phyloP scores from a whole-genome alignment of 768 basidiomycete species.

The Hericium coralloides region DNA sequence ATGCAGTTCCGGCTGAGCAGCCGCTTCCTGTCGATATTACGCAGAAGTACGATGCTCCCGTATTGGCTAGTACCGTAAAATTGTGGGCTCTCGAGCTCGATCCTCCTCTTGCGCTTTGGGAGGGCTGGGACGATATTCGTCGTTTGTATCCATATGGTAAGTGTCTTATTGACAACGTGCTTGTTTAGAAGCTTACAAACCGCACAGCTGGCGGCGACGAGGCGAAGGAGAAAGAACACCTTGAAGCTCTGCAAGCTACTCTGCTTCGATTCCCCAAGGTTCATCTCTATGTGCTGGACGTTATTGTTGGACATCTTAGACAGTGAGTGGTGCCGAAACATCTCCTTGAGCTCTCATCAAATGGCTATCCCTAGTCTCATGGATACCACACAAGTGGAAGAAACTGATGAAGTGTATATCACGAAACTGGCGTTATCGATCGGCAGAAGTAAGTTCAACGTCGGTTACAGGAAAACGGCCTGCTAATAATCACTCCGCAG shows the following conservation, averaged over 20 bases:
- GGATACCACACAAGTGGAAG: constrained; percentile 56
- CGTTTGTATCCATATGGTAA: constrained; percentile 70
- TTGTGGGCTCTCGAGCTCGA: constrained; percentile 89
- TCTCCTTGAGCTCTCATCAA: not conserved
- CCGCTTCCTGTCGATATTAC: constrained; percentile 47
- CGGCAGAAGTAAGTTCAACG: constrained; percentile 60
- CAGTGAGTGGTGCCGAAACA: constrained; percentile 27
- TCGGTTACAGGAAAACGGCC: not conserved
- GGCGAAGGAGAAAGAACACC: constrained; percentile 44
- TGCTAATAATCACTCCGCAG: constrained; percentile 28
- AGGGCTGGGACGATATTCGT: constrained; percentile 88
- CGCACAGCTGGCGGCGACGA: constrained; percentile 48
- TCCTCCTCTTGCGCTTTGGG: constrained; percentile 77
- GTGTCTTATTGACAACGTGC: constrained; percentile 8
- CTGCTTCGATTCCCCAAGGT: constrained; percentile 69
- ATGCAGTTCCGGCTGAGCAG: constrained; percentile 51
- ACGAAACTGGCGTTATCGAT: constrained; percentile 84
- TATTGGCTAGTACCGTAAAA: constrained; percentile 79
- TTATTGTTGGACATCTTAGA: constrained; percentile 67
- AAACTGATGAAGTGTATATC: constrained; percentile 70
- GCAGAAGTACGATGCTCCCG: constrained; percentile 73
- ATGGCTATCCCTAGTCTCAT: constrained; percentile 44
- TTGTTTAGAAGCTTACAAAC: constrained; percentile 2
- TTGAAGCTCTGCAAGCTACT: constrained; percentile 51
- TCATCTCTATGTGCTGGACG: constrained; percentile 74